These are phyloP conservation scores for Leonotis leonurus DNA, from an alignment of 257 asterid species.

Conservation along the genomic window DNA sequence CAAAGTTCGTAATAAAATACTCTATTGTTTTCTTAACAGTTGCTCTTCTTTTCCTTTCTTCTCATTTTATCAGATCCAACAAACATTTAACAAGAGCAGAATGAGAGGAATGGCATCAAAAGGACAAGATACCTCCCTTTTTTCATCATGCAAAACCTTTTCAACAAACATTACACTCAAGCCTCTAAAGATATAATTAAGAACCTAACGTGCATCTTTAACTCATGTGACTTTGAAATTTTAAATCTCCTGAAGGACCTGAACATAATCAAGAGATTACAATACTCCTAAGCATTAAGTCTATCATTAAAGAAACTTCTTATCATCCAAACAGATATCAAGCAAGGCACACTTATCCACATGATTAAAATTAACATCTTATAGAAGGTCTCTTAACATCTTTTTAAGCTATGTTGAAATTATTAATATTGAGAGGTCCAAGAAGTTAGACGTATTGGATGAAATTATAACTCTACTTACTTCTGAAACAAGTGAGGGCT, in stretches of 20 bases:
- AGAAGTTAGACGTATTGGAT: conserved; percentile 10
- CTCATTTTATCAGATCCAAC: not conserved
- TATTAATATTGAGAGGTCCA: conserved; percentile 9
- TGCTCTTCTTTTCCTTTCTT: not conserved
- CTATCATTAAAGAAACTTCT: no score
- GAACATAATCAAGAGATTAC: not conserved
- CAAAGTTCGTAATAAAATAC: not conserved
- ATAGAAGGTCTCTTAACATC: not conserved
- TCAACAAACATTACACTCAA: not conserved
- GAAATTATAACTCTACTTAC: conserved; percentile 38
- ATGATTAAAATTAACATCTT: not conserved
- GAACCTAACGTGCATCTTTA: not conserved
- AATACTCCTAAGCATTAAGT: no score
- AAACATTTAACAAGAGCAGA: not conserved
- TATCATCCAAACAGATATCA: not conserved
- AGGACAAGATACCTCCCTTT: not conserved
- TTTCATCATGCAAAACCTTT: not conserved
- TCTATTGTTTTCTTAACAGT: not conserved
- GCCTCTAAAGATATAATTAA: not conserved
- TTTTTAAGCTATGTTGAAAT: no score
- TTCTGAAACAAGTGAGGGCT: conserved; percentile 57
- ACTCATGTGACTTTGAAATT: not conserved
- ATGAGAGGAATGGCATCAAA: not conserved
- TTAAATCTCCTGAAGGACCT: not conserved
- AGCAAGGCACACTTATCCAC: not conserved